Evolutionary conservation across 129 eudicot genomes (phyloP).

Genomic region (Flaveria trinervia): DNA sequence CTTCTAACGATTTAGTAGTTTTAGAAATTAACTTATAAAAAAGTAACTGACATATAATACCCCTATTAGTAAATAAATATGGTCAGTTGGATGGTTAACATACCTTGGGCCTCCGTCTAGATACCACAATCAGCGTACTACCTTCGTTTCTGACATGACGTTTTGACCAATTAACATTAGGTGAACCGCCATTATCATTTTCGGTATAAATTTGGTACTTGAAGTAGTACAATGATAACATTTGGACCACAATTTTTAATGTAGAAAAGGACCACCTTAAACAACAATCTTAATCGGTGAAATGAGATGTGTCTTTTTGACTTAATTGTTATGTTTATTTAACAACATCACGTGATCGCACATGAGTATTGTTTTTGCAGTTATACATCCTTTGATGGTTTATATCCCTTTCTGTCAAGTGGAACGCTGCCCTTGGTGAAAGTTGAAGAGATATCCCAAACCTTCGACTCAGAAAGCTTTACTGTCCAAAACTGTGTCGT

Average conservation of each 20-base stretch:
- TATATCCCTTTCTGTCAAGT: conserved; percentile 72
- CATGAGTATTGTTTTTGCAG: conserved; percentile 41
- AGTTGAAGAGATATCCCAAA: conserved; percentile 89
- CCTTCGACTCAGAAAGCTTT: conserved; percentile 77
- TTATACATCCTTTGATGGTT: conserved; percentile 78
- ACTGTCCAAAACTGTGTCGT: conserved; percentile 77
- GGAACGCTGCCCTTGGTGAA: conserved; percentile 64
- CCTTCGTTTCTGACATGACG: neutral
- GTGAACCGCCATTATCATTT: neutral
- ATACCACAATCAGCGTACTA: neutral
- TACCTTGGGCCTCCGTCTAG: neutral
- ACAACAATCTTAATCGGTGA: neutral
- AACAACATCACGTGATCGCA: neutral
- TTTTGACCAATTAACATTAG: neutral
- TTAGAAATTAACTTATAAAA: neutral
- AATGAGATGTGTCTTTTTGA: neutral
- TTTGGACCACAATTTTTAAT: neutral
- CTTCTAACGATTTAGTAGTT: no score
- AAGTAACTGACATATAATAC: neutral
- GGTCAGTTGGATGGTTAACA: neutral
- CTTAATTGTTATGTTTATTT: neutral
- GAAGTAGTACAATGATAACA: neutral
- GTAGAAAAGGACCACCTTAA: neutral
- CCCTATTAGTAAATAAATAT: neutral
- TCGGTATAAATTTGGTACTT: conserved; percentile 1